These are phyloP conservation scores for Nitzschia putrida DNA, from an alignment of 108 stramenopile species.

Conservation along the genomic window DNA sequence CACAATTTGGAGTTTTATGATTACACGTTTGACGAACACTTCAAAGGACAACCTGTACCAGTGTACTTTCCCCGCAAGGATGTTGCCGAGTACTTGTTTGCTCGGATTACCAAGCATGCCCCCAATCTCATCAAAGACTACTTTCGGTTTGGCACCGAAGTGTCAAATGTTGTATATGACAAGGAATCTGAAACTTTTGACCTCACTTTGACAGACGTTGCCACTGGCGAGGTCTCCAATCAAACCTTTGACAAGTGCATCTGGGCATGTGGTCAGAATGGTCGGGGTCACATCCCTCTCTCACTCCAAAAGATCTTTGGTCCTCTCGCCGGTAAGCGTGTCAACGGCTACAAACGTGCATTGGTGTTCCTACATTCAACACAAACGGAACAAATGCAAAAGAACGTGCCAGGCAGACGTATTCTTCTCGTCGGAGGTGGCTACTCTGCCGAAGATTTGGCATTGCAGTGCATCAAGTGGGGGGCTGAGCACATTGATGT, in stretches of 20 bases:
- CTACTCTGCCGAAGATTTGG: conserved; percentile 67
- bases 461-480: conserved; percentile 47
- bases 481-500: conserved; percentile 44
- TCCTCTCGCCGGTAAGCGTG: background rate
- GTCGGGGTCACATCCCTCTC: conserved; percentile 38
- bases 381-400: conserved; percentile 23
- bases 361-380: conserved; percentile 45
- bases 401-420: conserved; percentile 38
- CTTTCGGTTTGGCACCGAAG: conserved; percentile 50
- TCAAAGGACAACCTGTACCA: conserved; percentile 34
- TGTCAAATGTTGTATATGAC: conserved; percentile 36
- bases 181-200: conserved; percentile 26
- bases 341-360: background rate
- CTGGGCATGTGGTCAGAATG: conserved; percentile 66
- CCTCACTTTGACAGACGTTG: conserved; percentile 20
- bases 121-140: conserved; percentile 53
- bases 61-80: conserved; percentile 47
- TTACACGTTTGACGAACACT: conserved; percentile 67
- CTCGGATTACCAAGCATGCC: conserved; percentile 43
- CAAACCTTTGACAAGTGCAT: conserved; percentile 58
- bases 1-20: conserved; percentile 59
- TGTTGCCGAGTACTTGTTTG: conserved; percentile 52
- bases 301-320: background rate
- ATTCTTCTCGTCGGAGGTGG: conserved; percentile 56
- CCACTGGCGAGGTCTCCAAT: conserved; percentile 9